Conservation (phyloP, 495 filamentous ascomycete species). For the Alectoria sarmentosa region DNA sequence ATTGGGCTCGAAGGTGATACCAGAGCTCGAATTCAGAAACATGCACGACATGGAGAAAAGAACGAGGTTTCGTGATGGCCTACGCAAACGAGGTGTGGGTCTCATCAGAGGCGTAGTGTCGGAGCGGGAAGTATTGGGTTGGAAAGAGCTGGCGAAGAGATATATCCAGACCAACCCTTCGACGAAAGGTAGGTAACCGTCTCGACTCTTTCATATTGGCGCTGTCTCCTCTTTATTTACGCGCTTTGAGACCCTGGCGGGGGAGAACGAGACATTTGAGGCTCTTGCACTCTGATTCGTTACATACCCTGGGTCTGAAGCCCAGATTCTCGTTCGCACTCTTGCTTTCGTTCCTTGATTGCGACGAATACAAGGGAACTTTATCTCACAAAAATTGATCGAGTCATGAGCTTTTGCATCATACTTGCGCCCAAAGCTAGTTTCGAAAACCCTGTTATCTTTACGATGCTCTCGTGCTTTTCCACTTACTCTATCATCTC, state of each 20-base stretch:
- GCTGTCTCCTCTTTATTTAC: not conserved
- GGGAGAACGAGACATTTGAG: not conserved
- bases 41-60: constrained; percentile 39
- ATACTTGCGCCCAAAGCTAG: not conserved
- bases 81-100: constrained; percentile 50
- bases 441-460: not conserved
- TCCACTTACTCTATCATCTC: not conserved
- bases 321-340: not conserved
- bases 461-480: not conserved
- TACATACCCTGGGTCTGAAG: not conserved
- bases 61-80: constrained; percentile 29
- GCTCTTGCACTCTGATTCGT: not conserved
- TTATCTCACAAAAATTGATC: not conserved
- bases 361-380: not conserved
- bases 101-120: constrained; percentile 53
- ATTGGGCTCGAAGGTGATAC: constrained; percentile 35
- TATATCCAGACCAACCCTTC: constrained; percentile 50
- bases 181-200: constrained; percentile 22
- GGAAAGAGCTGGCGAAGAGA: constrained; percentile 49
- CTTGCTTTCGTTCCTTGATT: not conserved
- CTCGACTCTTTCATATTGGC: not conserved
- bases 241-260: not conserved
- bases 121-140: constrained; percentile 46
- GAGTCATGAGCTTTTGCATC: not conserved
- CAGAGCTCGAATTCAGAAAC: constrained; percentile 42